Percentiles rank a stretch among this genome's conserved stretches.
Evolutionary conservation across 106 monocot species (phyloP).

Genomic region (Acanthochlamys bracteata): DNA sequence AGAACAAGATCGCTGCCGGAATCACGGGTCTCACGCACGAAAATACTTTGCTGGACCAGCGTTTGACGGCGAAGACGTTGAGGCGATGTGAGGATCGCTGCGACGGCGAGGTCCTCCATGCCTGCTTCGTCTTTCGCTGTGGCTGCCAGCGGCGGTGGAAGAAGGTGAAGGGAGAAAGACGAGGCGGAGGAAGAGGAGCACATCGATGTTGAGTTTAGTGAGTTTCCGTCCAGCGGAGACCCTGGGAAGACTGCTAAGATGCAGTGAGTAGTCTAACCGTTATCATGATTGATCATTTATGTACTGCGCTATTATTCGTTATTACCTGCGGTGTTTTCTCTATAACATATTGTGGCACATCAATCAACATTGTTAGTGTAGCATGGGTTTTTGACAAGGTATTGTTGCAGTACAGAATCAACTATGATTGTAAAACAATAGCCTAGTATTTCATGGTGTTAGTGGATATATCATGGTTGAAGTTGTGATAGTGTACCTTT

Average conservation of each 20-base stretch:
- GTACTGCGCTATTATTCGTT: no score
- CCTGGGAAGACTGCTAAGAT: conserved; percentile 84
- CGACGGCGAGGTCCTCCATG: conserved; percentile 3
- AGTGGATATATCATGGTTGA: no score
- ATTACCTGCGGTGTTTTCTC: no score
- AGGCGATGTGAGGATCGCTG: conserved; percentile 7
- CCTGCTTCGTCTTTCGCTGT: conserved; percentile 4
- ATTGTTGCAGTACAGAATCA: no score
- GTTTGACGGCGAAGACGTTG: conserved; percentile 36
- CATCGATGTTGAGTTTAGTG: conserved; percentile 79
- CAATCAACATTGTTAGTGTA: no score
- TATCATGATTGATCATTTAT: no score
- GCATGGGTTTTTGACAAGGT: no score
- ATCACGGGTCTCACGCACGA: conserved; percentile 52
- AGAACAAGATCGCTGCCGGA: conserved; percentile 79
- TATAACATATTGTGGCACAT: no score
- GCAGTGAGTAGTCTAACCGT: conserved; percentile 39
- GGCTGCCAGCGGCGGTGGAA: conserved; percentile 12
- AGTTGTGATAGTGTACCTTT: no score
- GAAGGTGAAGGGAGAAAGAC: conserved; percentile 47
- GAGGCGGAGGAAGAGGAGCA: conserved; percentile 87
- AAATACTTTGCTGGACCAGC: conserved; percentile 12
- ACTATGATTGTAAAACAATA: no score
- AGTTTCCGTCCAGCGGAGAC: conserved; percentile 45
- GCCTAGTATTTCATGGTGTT: no score